Evolutionary conservation across 257 asterid genomes (phyloP).

Genomic region (Henckelia pumila): DNA sequence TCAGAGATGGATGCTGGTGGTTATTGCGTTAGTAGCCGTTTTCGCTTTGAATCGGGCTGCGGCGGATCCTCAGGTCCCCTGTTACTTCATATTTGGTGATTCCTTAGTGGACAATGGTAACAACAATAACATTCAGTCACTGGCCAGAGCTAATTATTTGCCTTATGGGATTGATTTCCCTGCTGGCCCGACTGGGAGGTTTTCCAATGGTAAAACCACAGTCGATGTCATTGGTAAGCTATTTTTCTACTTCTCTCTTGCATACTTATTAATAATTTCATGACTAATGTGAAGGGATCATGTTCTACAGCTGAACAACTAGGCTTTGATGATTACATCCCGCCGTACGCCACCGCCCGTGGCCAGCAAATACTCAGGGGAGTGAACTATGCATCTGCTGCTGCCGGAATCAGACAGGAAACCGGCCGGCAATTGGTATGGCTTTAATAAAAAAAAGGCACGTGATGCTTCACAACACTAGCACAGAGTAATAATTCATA

Average conservation of each 20-base stretch:
- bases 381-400: background rate
- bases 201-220: conserved; percentile 44
- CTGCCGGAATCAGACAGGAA: background rate
- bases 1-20: background rate
- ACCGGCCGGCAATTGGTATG: conserved; percentile 1
- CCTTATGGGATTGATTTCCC: conserved; percentile 66
- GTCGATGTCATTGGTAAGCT: conserved; percentile 40
- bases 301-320: conserved; percentile 18
- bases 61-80: conserved; percentile 43
- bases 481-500: background rate
- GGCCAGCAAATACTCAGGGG: background rate
- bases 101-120: conserved; percentile 57
- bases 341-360: background rate
- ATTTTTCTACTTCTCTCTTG: too few relatives aligned
- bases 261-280: background rate
- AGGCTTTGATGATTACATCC: background rate
- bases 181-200: conserved; percentile 51
- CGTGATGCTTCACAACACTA: background rate
- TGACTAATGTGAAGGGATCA: background rate
- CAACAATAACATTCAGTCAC: conserved; percentile 41
- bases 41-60: background rate
- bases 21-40: background rate
- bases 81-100: conserved; percentile 61
- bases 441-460: background rate
- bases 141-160: conserved; percentile 34